A percentile compares a stretch with the other conserved stretches of the same genome.
phyloP scores from a whole-genome alignment of 805 yeast species.

The Teunomyces atbi region DNA sequence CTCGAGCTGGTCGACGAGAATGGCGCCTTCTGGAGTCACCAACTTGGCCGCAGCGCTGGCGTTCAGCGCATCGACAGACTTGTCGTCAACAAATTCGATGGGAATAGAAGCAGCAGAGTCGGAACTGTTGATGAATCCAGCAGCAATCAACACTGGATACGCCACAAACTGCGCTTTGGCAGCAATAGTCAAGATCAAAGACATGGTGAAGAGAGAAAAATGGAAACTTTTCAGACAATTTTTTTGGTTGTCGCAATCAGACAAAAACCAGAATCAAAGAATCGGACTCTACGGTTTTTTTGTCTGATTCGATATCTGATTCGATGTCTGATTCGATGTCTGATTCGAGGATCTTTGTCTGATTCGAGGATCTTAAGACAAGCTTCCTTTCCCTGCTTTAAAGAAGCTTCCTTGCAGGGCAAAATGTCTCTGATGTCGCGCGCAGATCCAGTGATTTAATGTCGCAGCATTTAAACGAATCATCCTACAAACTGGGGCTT shows the following conservation, averaged over 20 bases:
- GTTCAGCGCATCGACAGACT: slow-evolving; percentile 40
- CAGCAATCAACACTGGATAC: slow-evolving; percentile 75
- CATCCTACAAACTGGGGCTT: not conserved
- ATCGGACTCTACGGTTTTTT: too few relatives aligned
- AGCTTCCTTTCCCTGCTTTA: too few relatives aligned
- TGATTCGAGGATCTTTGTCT: too few relatives aligned
- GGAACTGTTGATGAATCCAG: slow-evolving; percentile 61
- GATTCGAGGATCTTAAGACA: too few relatives aligned
- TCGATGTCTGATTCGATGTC: too few relatives aligned
- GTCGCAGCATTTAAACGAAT: not conserved
- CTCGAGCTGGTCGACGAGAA: slow-evolving; percentile 41
- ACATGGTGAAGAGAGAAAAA: slow-evolving; percentile 23
- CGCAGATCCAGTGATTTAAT: too few relatives aligned
- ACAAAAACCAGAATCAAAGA: not conserved
- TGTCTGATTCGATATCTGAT: too few relatives aligned
- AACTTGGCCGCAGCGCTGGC: slow-evolving; percentile 43
- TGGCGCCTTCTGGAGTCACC: slow-evolving; percentile 40
- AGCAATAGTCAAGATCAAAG: slow-evolving; percentile 63
- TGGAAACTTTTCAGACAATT: not conserved
- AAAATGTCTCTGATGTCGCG: too few relatives aligned
- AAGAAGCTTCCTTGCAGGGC: too few relatives aligned
- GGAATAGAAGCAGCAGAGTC: slow-evolving; percentile 46
- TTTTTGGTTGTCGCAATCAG: too few relatives aligned
- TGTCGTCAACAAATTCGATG: slow-evolving; percentile 70
- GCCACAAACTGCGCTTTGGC: slow-evolving; percentile 85